A percentile compares a stretch with the other conserved stretches of the same genome.
phyloP scores from a whole-genome alignment of 345 rosid genomes.

The Eucalyptus polyanthemos region DNA sequence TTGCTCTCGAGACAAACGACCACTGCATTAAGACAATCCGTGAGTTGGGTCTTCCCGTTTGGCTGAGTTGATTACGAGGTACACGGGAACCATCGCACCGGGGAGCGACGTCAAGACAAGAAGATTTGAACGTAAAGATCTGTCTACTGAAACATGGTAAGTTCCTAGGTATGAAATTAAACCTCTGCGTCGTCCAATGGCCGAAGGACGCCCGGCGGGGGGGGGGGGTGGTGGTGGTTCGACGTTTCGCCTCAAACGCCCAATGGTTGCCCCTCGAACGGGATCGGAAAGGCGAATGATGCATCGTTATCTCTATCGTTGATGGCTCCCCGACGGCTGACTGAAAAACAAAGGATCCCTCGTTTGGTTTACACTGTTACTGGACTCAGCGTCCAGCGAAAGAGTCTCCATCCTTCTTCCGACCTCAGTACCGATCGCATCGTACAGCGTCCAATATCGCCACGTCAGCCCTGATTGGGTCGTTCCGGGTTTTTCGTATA shows the following conservation, averaged over 20 bases:
- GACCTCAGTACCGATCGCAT: neutral
- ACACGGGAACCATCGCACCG: neutral
- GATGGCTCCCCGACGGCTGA: neutral
- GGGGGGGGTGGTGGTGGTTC: neutral
- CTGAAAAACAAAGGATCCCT: neutral
- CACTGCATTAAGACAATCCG: neutral
- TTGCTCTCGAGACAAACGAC: neutral
- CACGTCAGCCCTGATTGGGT: neutral
- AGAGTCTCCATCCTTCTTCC: neutral
- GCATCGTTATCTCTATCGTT: no score
- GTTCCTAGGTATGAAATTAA: neutral
- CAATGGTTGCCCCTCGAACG: neutral
- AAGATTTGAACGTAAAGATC: neutral
- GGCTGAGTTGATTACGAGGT: neutral
- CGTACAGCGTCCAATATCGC: neutral
- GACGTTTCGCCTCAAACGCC: neutral
- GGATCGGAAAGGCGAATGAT: neutral
- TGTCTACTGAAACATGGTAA: neutral
- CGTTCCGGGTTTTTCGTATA: neutral
- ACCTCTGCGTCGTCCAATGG: neutral
- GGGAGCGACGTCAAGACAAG: neutral
- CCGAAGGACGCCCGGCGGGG: neutral
- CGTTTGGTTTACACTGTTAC: neutral
- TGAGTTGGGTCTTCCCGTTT: neutral
- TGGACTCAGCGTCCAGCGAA: neutral